A percentile compares a stretch with the other conserved stretches of the same genome.
Conservation (phyloP, 768 basidiomycete genomes). For the Exsudoporus frostii region DNA sequence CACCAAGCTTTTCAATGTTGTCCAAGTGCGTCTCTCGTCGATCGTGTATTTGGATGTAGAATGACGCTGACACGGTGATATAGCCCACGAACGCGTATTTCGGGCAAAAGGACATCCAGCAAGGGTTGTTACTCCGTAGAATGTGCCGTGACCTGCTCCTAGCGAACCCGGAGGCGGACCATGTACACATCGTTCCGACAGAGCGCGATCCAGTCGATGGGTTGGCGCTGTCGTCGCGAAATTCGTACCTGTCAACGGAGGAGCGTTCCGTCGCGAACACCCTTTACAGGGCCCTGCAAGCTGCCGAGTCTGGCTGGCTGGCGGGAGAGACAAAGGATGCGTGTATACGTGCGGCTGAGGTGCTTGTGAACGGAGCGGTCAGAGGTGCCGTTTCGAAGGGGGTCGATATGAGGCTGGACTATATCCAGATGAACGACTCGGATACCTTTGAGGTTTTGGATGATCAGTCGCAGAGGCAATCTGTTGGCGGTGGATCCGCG, state of each 20-base stretch:
- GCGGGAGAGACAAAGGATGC: conserved; percentile 47
- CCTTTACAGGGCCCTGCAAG: conserved; percentile 65
- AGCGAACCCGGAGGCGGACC: conserved; percentile 66
- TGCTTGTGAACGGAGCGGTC: conserved; percentile 36
- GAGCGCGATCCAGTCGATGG: conserved; percentile 60
- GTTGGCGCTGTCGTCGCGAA: conserved; percentile 89
- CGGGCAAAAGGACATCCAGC: conserved; percentile 98
- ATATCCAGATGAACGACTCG: conserved; percentile 85
- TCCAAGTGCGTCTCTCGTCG: conserved; percentile 54
- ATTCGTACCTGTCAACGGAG: conserved; percentile 66
- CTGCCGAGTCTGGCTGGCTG: conserved; percentile 55
- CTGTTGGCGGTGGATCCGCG: conserved; percentile 36
- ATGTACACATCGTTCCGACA: conserved; percentile 87
- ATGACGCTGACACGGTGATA: neutral
- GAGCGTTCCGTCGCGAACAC: conserved; percentile 64
- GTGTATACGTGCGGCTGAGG: conserved; percentile 43
- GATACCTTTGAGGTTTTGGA: conserved; percentile 66
- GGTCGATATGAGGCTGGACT: conserved; percentile 70
- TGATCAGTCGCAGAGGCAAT: conserved; percentile 25
- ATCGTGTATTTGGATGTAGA: neutral
- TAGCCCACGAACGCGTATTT: conserved; percentile 90
- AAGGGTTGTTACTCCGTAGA: conserved; percentile 79
- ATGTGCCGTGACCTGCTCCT: conserved; percentile 78
- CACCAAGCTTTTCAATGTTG: conserved; percentile 89
- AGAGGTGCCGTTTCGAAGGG: conserved; percentile 32